A percentile compares a stretch with the other conserved stretches of the same genome.
phyloP scores from a whole-genome alignment of 352 stramenopile genomes.

The Phytophthora idaei region DNA sequence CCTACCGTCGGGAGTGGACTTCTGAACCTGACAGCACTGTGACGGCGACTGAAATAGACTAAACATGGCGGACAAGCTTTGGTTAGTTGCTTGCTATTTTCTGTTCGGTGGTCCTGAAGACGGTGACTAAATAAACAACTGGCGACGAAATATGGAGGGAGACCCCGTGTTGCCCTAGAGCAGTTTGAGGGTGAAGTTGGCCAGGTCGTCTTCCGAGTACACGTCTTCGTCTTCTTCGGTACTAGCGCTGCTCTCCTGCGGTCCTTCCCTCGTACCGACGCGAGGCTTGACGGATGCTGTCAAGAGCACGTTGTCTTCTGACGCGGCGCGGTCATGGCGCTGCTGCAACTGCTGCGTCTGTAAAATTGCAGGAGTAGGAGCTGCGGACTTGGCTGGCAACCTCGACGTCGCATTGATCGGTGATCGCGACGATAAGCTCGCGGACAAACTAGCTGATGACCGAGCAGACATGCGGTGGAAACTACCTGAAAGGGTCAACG shows the following conservation, averaged over 20 bases:
- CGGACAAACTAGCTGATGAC: constrained; percentile 27
- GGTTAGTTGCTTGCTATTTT: constrained; percentile 27
- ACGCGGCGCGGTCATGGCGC: constrained; percentile 54
- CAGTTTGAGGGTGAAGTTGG: constrained; percentile 79
- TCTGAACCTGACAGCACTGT: constrained; percentile 4
- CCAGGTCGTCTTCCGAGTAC: constrained; percentile 69
- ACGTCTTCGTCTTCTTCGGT: constrained; percentile 50
- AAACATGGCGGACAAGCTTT: constrained; percentile 17
- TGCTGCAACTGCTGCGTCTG: constrained; percentile 28
- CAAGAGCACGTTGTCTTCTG: constrained; percentile 59
- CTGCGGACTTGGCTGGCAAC: constrained; percentile 26
- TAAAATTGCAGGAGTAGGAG: constrained; percentile 12
- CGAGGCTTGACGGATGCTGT: constrained; percentile 18
- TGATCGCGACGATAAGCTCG: constrained; percentile 17
- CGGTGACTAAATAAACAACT: constrained; percentile 37
- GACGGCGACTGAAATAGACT: constrained; percentile 23
- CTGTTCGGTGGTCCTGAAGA: constrained; percentile 6
- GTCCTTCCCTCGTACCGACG: constrained; percentile 17
- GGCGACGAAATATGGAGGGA: background rate
- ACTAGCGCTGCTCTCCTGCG: constrained; percentile 39
- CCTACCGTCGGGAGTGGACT: background rate
- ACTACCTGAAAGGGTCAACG: constrained; percentile 62
- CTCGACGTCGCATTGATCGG: constrained; percentile 9
- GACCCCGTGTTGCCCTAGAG: background rate
- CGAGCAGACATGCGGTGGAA: constrained; percentile 43